Evolutionary conservation across 768 basidiomycete species (phyloP).

Genomic region (Psilocybe cubensis): DNA sequence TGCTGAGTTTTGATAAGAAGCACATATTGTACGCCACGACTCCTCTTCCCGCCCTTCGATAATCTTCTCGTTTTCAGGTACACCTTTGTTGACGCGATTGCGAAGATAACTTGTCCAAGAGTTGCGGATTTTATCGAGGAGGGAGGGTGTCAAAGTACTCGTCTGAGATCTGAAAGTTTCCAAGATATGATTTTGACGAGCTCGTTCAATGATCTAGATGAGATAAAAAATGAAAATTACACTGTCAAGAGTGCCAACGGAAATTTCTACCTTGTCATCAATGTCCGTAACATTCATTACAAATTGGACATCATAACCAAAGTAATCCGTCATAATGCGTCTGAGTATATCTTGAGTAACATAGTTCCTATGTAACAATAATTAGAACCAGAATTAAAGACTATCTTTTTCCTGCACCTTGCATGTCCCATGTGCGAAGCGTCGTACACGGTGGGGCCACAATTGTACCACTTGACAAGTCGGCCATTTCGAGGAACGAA

Average conservation of each 20-base stretch:
- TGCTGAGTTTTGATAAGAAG: constrained; percentile 50
- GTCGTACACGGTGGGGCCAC: constrained; percentile 98
- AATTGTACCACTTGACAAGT: constrained; percentile 98
- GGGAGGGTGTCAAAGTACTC: constrained; percentile 52
- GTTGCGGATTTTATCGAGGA: constrained; percentile 58
- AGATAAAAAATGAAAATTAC: not conserved
- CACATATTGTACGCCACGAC: constrained; percentile 58
- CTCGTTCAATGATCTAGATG: constrained; percentile 89
- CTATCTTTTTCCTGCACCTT: constrained; percentile 49
- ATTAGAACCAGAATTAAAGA: constrained; percentile 5
- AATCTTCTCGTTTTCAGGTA: constrained; percentile 54
- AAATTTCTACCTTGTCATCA: constrained; percentile 85
- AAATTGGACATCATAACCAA: constrained; percentile 96
- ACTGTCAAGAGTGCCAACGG: constrained; percentile 16
- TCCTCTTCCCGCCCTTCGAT: constrained; percentile 50
- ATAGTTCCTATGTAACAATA: constrained; percentile 72
- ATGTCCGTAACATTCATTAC: constrained; percentile 99
- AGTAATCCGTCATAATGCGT: constrained; percentile 92
- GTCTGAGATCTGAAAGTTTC: constrained; percentile 63
- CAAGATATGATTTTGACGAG: constrained; percentile 78
- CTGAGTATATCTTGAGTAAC: constrained; percentile 92
- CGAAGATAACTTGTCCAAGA: constrained; percentile 72
- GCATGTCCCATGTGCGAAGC: constrained; percentile 99
- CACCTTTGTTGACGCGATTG: constrained; percentile 64
- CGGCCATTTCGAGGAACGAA: constrained; percentile 72